Evolutionary conservation across 179 eudicot species (phyloP), one percentile per base, ranked within the genome.

Genomic region (Actinidia polygama): DNA sequence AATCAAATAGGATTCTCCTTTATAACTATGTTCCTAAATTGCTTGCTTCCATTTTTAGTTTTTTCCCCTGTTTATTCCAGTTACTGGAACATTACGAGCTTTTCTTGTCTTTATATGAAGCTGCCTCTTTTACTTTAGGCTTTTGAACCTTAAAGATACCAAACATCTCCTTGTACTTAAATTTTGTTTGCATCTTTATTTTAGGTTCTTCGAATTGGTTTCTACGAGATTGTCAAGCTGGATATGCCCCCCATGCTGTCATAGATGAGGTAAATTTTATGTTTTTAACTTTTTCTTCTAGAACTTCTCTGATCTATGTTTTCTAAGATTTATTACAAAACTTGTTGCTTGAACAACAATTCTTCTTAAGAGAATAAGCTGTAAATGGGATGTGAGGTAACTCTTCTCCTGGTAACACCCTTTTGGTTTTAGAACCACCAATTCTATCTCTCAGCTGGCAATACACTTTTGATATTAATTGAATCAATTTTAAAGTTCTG

Each of bases 241-340:
- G 95, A 93, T 51, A 95, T 92, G 94, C 99, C 99, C 10, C 85
- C 98, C 91, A 96, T 91, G 99, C 99, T 84, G 99, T 94, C 73
- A 94, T 96, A 58, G 90, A 96, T 86, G 99, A 94, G 99, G 99
- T 96, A 80, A 80, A 74, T 46, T 80, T 84, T 53, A 46, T 21
- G 0, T 79, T 8, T 46, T 53, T 74, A 18, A 11, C 44, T 36
- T 80, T 50, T 55, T 57, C 61, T 62, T 59, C 14, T 46, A 51
- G 58, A 79, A 73, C 50, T 80, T 63, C 30, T 6, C 11, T 72
- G 8, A 40, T 57, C 26, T 23, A 30, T 73, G n/a, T 63, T 62
- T 12, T 18, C 14, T 3, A 36, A 40, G 18, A 44, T 30, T 59
- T 24, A 54, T 55, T 30, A 55, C 21, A 77, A 58, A 23, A 4